phyloP scores from a whole-genome alignment of 1,284 basidiomycete genomes.

The Ustilago lituana region DNA sequence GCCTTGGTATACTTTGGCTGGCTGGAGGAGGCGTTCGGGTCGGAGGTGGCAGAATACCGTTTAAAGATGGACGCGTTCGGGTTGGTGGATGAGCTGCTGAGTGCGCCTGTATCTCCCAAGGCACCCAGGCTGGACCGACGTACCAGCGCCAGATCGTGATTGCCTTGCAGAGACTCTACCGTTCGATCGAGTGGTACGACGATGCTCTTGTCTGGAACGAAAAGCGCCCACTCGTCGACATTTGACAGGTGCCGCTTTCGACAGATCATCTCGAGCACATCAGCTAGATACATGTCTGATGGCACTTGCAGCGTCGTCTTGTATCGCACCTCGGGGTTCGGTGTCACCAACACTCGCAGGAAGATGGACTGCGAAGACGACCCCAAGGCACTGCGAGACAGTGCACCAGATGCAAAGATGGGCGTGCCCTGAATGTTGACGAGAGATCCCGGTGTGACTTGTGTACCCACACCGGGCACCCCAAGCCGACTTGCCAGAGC shows the following conservation, averaged over 20 bases:
- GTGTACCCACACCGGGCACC: constrained; percentile 15
- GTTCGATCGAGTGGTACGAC: constrained; percentile 94
- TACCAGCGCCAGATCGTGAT: constrained; percentile 83
- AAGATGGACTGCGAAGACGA: constrained; percentile 54
- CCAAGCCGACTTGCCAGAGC: constrained; percentile 36
- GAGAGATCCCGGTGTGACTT: constrained; percentile 40
- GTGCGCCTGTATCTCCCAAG: constrained; percentile 67
- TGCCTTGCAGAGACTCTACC: constrained; percentile 88
- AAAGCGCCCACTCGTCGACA: constrained; percentile 62
- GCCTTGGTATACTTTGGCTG: constrained; percentile 65
- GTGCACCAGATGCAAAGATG: constrained; percentile 54
- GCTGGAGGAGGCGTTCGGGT: constrained; percentile 71
- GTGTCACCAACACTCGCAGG: constrained; percentile 59
- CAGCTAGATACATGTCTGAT: constrained; percentile 92
- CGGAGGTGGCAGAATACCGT: constrained; percentile 76
- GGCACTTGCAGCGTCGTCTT: constrained; percentile 69
- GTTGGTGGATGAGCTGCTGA: constrained; percentile 74
- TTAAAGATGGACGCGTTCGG: constrained; percentile 75
- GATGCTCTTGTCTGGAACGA: constrained; percentile 70
- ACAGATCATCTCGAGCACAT: constrained; percentile 78
- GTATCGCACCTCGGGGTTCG: constrained; percentile 57
- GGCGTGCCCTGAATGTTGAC: constrained; percentile 55
- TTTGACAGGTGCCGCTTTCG: constrained; percentile 57
- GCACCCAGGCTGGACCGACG: constrained; percentile 70
- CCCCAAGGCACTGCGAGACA: constrained; percentile 43